Percentiles rank a stretch among this genome's conserved stretches.
phyloP scores from a whole-genome alignment of 1,284 basidiomycete genomes.

The Xerocomus alliaceus region DNA sequence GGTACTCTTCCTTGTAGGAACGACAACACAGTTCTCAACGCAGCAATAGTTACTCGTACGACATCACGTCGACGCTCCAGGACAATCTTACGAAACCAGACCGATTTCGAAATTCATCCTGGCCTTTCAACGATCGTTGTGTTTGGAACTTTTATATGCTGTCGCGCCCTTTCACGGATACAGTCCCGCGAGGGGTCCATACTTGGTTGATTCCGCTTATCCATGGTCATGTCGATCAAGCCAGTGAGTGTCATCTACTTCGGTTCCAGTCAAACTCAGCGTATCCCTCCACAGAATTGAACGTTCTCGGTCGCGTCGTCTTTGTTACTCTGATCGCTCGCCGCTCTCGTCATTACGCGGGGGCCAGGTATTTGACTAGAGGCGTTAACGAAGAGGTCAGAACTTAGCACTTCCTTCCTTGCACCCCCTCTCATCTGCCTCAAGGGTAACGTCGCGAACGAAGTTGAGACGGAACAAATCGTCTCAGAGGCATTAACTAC shows the following conservation, averaged over 20 bases:
- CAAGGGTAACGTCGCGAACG: conserved; percentile 97
- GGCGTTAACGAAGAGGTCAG: conserved; percentile 90
- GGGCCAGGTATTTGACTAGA: conserved; percentile 93
- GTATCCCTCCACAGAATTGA: conserved; percentile 71
- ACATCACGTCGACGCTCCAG: conserved; percentile 94
- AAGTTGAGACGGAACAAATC: conserved; percentile 99
- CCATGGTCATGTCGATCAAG: conserved; percentile 97
- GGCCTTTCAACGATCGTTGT: conserved; percentile 87
- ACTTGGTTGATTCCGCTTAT: conserved; percentile 92
- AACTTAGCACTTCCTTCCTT: neutral
- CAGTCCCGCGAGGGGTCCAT: conserved; percentile 40
- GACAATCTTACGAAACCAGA: conserved; percentile 80
- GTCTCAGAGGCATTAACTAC: conserved; percentile 95
- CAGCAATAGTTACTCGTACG: conserved; percentile 86
- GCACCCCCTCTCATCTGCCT: neutral
- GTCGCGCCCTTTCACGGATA: conserved; percentile 62
- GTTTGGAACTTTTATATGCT: conserved; percentile 97
- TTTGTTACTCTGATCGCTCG: conserved; percentile 95
- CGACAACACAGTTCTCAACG: conserved; percentile 3
- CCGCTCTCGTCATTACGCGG: conserved; percentile 94
- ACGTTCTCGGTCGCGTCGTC: conserved; percentile 87
- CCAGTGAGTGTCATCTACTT: conserved; percentile 67
- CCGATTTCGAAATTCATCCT: conserved; percentile 51
- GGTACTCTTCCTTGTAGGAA: conserved; percentile 53
- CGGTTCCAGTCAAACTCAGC: neutral